Evolutionary conservation across 805 yeast genomes (phyloP), one percentile per base, ranked within the genome.

Genomic region (Starmerella vaccinii): DNA sequence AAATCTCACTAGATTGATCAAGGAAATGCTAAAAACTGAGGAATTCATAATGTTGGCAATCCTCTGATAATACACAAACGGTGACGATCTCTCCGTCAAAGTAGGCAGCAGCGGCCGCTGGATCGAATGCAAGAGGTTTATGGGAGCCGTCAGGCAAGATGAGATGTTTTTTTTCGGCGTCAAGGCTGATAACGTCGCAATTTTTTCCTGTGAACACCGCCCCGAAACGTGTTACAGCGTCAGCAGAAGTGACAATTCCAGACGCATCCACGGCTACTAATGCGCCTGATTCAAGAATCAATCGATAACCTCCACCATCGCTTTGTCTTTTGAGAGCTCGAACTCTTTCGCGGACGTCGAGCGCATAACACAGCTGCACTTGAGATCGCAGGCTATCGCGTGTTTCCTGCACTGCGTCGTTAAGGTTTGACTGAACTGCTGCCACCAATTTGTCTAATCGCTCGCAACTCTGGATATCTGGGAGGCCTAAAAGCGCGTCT

Each of bases 41-140:
- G 27, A 54, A 51, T 38, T 51, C 47, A 22, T 46, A 54, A 26
- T 54, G 56, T 30, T 47, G 56, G 13, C 46, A 38, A 40, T 53
- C 56, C 19, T 50, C 49, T 10, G 56, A 50, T 9, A 53, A 27
- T 3, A 48, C 50, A 29, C 56, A 53, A 7, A 43, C 50, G 2
- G 34, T 24, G 15, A 38, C 27, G 24, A 7, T 2, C 4, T 33
- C 29, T 10, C 23, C 39, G 10, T 47, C 49, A n/a, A 18, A 16
- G 4, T 51, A 29, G 2, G 49, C 43, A 12, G 49, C 38, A 5
- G 48, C 27, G 3, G 56, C 49, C 1, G 21, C 27, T 2, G 56
- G 54, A 37, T 47, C 48, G 50, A 53, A 44, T 13, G 41, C 56
- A 2, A 50, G 47, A 4, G 19, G 24, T 7, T 12, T 19, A 4